Percentiles rank a stretch among this genome's conserved stretches.
Evolutionary conservation across 2,329 filamentous ascomycete genomes (phyloP).

Genomic region (Davidsoniella australis): DNA sequence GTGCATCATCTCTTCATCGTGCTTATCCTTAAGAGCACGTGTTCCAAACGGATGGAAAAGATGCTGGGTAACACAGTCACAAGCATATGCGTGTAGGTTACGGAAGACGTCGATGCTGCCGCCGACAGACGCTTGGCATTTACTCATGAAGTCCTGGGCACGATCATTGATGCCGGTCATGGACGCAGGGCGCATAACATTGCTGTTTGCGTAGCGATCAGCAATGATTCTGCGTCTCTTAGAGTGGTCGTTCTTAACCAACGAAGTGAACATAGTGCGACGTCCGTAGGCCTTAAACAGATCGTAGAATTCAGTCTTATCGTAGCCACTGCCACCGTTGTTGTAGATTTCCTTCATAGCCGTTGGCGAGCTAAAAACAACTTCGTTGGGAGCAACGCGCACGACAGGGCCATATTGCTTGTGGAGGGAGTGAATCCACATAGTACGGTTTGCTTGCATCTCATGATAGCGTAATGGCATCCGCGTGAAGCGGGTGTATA

Average conservation of each 20-base stretch:
- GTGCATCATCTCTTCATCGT: conserved; percentile 50
- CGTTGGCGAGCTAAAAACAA: conserved; percentile 37
- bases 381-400: conserved; percentile 39
- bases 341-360: conserved; percentile 48
- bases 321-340: conserved; percentile 43
- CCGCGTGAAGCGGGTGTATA: conserved; percentile 31
- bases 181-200: conserved; percentile 39
- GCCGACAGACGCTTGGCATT: conserved; percentile 29
- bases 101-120: conserved; percentile 45
- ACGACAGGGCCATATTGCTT: conserved; percentile 38
- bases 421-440: conserved; percentile 41
- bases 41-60: conserved; percentile 51
- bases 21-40: conserved; percentile 34
- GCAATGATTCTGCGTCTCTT: conserved; percentile 45
- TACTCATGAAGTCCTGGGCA: conserved; percentile 35
- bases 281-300: conserved; percentile 40
- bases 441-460: conserved; percentile 33
- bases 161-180: conserved; percentile 40
- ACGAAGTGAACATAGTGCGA: conserved; percentile 43
- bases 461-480: conserved; percentile 38
- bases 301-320: conserved; percentile 48
- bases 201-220: conserved; percentile 52
- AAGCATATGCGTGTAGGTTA: conserved; percentile 46
- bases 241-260: conserved; percentile 43
- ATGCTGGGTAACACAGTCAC: conserved; percentile 52